Evolutionary conservation across 805 yeast species (phyloP).

Genomic region (Diddensiella transvaalensis): DNA sequence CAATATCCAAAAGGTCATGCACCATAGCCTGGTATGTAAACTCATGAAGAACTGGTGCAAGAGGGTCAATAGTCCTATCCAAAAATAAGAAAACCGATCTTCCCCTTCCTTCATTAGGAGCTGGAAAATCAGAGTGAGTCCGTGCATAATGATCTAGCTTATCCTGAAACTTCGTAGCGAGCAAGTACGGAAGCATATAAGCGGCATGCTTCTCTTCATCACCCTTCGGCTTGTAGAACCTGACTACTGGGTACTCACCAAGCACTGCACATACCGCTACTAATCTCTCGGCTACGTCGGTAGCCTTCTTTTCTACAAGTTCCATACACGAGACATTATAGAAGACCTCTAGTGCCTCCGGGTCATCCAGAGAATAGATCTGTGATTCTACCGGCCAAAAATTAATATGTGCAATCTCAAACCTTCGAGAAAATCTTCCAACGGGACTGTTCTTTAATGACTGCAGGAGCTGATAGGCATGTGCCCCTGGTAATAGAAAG

Average conservation of each 20-base stretch:
- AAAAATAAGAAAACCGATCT: slow-evolving; percentile 70
- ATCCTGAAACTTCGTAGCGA: slow-evolving; percentile 69
- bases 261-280: slow-evolving; percentile 70
- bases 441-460: slow-evolving; percentile 27
- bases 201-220: slow-evolving; percentile 49
- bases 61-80: slow-evolving; percentile 80
- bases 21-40: slow-evolving; percentile 91
- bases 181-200: slow-evolving; percentile 56
- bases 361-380: slow-evolving; percentile 64
- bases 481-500: slow-evolving; percentile 60
- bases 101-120: slow-evolving; percentile 46
- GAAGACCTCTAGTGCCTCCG: slow-evolving; percentile 62
- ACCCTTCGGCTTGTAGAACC: slow-evolving; percentile 58
- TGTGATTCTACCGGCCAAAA: slow-evolving; percentile 66
- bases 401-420: slow-evolving; percentile 45
- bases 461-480: slow-evolving; percentile 20
- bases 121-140: slow-evolving; percentile 58
- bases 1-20: slow-evolving; percentile 59
- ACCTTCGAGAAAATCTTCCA: slow-evolving; percentile 27
- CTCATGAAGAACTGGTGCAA: slow-evolving; percentile 83
- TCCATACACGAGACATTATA: slow-evolving; percentile 64
- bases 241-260: slow-evolving; percentile 83
- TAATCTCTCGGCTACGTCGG: slow-evolving; percentile 57
- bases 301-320: slow-evolving; percentile 55
- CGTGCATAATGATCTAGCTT: slow-evolving; percentile 75